Base-by-base conservation (phyloP, 768 basidiomycete genomes). In the Chiua virens region DNA sequence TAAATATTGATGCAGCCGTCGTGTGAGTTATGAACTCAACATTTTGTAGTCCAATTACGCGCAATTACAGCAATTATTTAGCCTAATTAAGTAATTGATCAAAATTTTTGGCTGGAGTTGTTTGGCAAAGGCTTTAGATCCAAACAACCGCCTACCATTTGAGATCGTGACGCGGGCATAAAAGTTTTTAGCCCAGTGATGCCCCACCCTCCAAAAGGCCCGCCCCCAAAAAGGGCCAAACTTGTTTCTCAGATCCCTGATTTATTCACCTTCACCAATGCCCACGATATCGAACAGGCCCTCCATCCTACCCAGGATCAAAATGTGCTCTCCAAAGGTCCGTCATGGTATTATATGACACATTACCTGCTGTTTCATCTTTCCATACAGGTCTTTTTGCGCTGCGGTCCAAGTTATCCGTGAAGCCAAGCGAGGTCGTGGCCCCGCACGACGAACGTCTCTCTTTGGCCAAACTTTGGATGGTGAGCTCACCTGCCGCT, bases 381-480 rank as follows among this genome's bases (percentile, higher is more conserved):
- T 9, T 9, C 35, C 20, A 17, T 36, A 4, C 25, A 80, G 79
- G 63, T 23, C 58, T 90, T 30, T 77, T 67, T 23, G 71, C 77
- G 5, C 63, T 92, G 52, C 75, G 87, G 32, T 87, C 87, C 23
- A 59, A 54, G 27, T 2, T 91, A 15, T 79, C 79, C 5, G 58
- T 83, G 25, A 77, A 76, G 58, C 61, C 69, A 2, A 72, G 66
- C 41, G 87, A 89, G 54, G 60, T 56, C 8, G 66, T 88, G 13
- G 52, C 76, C 3, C 75, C 80, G 0, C 74, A 80, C 32, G 89
- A 92, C 65, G 75, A 74, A 30, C 75, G 89, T 30, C 66, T 28
- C 66, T 92, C 8, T 45, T 73, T 91, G 5, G 79, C 75, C 0
- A 80, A 81, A 56, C 69, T 74, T 38, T 92, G 87, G 87, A 66